Evolutionary conservation across 2,329 filamentous ascomycete genomes (phyloP).

Genomic region (Atkinsonella hypoxylon): DNA sequence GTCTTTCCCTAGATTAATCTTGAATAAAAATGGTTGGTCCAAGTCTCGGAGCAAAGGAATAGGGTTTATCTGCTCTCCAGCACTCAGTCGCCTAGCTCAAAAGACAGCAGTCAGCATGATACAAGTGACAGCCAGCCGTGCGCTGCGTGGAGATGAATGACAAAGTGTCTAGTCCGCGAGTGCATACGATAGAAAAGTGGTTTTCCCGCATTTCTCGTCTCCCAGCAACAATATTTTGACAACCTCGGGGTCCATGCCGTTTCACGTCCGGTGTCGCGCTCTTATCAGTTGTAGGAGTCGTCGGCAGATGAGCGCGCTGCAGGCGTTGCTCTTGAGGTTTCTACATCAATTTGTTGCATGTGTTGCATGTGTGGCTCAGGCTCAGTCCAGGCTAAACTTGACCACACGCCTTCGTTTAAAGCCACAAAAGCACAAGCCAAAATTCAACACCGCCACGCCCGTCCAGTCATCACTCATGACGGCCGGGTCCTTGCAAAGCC

Average conservation of each 20-base stretch:
- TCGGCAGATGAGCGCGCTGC: background rate
- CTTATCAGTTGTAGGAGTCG: background rate
- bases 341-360: background rate
- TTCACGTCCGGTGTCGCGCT: background rate
- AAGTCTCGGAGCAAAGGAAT: constrained; percentile 42
- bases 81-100: constrained; percentile 37
- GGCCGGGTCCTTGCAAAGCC: background rate
- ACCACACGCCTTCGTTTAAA: background rate
- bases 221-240: constrained; percentile 47
- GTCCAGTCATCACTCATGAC: background rate
- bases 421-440: background rate
- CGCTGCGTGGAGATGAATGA: background rate
- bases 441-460: constrained; percentile 1
- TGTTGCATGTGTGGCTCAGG: background rate
- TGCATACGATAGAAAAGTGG: constrained; percentile 48
- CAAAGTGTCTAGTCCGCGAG: too few relatives aligned
- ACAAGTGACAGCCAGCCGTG: background rate
- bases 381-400: background rate
- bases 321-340: background rate
- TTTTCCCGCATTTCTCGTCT: constrained; percentile 47
- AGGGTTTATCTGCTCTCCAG: constrained; percentile 27
- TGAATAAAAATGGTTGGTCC: constrained; percentile 49
- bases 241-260: constrained; percentile 32
- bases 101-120: constrained; percentile 1
- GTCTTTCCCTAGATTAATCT: constrained; percentile 29